Evolutionary conservation across 306 rosid genomes (phyloP).

Genomic region (Gastrolobium bilobum): DNA sequence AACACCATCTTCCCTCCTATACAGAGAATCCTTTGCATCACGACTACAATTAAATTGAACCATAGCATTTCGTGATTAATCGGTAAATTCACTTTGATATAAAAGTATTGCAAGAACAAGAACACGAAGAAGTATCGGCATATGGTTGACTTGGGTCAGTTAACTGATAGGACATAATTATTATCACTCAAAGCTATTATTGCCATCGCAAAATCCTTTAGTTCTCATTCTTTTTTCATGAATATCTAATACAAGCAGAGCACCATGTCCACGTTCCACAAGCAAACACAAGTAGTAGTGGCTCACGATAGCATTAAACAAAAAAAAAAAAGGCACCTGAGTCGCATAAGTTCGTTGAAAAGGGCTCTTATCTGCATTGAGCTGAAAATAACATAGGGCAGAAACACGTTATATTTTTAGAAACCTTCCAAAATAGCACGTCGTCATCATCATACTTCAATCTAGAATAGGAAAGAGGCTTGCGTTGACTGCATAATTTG

Average conservation of each 20-base stretch:
- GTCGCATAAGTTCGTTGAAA: slow-evolving; percentile 97
- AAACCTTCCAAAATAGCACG: slow-evolving; percentile 32
- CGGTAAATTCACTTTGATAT: no score
- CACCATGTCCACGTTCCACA: slow-evolving; percentile 11
- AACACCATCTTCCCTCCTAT: background rate
- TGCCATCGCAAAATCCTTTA: background rate
- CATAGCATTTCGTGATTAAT: no score
- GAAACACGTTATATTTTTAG: slow-evolving; percentile 39
- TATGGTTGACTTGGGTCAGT: slow-evolving; percentile 19
- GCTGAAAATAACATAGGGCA: slow-evolving; percentile 66
- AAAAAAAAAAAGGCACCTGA: slow-evolving; percentile 69
- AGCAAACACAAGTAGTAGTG: background rate
- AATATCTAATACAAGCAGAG: background rate
- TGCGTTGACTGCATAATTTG: slow-evolving; percentile 24
- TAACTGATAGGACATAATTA: background rate
- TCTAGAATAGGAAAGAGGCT: slow-evolving; percentile 3
- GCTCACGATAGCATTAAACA: background rate
- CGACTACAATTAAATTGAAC: background rate
- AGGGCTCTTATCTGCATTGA: slow-evolving; percentile 95
- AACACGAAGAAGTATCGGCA: background rate
- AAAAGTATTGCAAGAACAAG: background rate
- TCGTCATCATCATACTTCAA: slow-evolving; percentile 4
- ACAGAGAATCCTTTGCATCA: background rate
- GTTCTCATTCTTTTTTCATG: background rate
- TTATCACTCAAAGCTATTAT: background rate